phyloP scores from a whole-genome alignment of 2,329 filamentous ascomycete genomes.

The Cordyceps tenuipes region DNA sequence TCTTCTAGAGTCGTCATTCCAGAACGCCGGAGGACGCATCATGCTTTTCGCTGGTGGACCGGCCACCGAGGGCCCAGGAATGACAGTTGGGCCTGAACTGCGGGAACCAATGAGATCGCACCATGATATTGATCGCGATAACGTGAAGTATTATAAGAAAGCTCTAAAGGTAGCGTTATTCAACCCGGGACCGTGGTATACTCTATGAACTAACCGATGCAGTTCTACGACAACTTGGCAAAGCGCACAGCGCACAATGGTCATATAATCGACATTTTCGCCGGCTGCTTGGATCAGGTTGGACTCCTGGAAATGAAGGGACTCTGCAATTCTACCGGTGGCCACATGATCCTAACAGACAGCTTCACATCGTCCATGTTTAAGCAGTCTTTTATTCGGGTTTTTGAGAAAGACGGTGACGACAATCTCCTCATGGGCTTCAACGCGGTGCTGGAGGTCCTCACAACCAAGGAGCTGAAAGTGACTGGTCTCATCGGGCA shows the following conservation, averaged over 20 bases:
- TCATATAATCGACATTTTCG: constrained; percentile 96
- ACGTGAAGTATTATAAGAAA: constrained; percentile 99
- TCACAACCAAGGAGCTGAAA: constrained; percentile 97
- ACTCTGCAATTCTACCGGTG: constrained; percentile 88
- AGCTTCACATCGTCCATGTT: constrained; percentile 99
- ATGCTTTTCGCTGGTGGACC: constrained; percentile 97
- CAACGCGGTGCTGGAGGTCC: constrained; percentile 88
- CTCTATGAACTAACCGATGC: constrained; percentile 20
- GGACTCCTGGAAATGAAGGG: constrained; percentile 98
- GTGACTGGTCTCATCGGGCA: constrained; percentile 96
- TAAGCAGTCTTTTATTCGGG: constrained; percentile 93
- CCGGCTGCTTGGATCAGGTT: constrained; percentile 93
- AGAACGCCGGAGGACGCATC: constrained; percentile 87
- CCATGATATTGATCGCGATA: constrained; percentile 97
- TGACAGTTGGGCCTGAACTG: constrained; percentile 92
- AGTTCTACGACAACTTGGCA: constrained; percentile 92
- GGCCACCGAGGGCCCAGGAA: constrained; percentile 90
- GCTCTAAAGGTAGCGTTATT: constrained; percentile 66
- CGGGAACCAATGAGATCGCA: constrained; percentile 96
- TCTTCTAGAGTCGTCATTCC: constrained; percentile 86
- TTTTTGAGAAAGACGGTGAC: constrained; percentile 93
- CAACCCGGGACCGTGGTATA: not conserved
- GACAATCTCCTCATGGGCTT: constrained; percentile 97
- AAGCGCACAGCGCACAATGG: constrained; percentile 95
- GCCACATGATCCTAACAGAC: constrained; percentile 96